A percentile compares a stretch with the other conserved stretches of the same genome.
These are phyloP conservation scores for Trifolium dubium DNA, from an alignment of 306 rosid species.

Conservation along the genomic window DNA sequence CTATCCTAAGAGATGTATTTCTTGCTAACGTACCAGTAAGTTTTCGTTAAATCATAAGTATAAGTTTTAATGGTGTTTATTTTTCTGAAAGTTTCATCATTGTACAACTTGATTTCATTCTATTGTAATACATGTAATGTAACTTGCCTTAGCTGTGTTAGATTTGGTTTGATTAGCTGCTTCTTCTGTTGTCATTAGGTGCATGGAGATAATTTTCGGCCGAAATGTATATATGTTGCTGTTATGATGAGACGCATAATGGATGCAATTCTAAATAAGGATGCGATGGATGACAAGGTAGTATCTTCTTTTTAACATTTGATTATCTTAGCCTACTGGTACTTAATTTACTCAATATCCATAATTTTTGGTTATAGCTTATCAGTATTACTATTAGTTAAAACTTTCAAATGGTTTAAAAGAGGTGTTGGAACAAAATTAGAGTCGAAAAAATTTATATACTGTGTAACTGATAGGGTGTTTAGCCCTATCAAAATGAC, in stretches of 20 bases:
- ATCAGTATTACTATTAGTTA: background rate
- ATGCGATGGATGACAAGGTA: slow-evolving; percentile 98
- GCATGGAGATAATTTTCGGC: slow-evolving; percentile 61
- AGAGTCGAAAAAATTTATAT: background rate
- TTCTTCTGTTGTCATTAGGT: slow-evolving; percentile 55
- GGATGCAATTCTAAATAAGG: slow-evolving; percentile 92
- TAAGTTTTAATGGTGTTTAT: slow-evolving; percentile 22
- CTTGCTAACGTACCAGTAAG: slow-evolving; percentile 85
- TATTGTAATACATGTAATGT: slow-evolving; percentile 26
- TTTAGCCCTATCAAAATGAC: too few species aligned
- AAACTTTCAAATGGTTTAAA: background rate
- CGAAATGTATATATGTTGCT: slow-evolving; percentile 88
- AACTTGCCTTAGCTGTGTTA: slow-evolving; percentile 30
- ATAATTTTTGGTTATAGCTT: background rate
- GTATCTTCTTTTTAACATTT: slow-evolving; percentile 17
- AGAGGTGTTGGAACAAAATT: background rate
- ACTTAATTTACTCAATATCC: background rate
- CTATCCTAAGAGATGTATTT: slow-evolving; percentile 70
- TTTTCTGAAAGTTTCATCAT: background rate
- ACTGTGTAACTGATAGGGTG: too few species aligned
- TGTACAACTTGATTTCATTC: slow-evolving; percentile 25
- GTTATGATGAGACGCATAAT: slow-evolving; percentile 89
- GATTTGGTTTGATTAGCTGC: slow-evolving; percentile 30
- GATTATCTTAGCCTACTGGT: slow-evolving; percentile 9
- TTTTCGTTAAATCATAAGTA: slow-evolving; percentile 31